Evolutionary conservation across 768 basidiomycete genomes (phyloP).

Genomic region (Floccularia luteovirens): DNA sequence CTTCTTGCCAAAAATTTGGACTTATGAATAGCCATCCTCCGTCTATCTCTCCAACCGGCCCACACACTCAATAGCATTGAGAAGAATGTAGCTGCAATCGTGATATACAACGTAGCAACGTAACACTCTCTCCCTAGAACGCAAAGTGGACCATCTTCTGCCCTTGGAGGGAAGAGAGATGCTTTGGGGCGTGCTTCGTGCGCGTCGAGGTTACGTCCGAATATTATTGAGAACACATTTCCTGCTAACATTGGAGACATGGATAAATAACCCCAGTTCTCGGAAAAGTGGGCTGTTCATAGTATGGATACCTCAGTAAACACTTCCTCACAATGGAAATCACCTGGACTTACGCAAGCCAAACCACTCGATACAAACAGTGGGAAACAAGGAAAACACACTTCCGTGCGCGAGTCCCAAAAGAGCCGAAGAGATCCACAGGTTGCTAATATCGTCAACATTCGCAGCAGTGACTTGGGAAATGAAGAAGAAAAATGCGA

Average conservation of each 20-base stretch:
- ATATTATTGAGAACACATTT: constrained; percentile 79
- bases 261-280: constrained; percentile 81
- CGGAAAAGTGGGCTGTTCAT: constrained; percentile 45
- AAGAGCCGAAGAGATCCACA: constrained; percentile 54
- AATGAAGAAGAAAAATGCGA: constrained; percentile 59
- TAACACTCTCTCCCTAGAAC: constrained; percentile 55
- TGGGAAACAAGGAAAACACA: constrained; percentile 63
- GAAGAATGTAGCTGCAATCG: constrained; percentile 35
- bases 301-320: not conserved
- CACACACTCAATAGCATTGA: constrained; percentile 40
- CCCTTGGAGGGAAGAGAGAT: not conserved
- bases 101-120: constrained; percentile 46
- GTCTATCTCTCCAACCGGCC: constrained; percentile 41
- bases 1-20: not conserved
- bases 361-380: constrained; percentile 85
- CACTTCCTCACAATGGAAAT: not conserved
- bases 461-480: constrained; percentile 59
- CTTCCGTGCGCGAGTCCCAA: constrained; percentile 70
- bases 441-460: constrained; percentile 45
- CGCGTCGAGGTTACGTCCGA: constrained; percentile 74
- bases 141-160: constrained; percentile 34
- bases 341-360: constrained; percentile 64
- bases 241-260: constrained; percentile 72
- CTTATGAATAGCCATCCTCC: constrained; percentile 13
- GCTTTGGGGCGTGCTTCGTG: constrained; percentile 31